These are phyloP conservation scores for Ammopiptanthus mongolicus DNA, from an alignment of 306 rosid genomes.

Conservation along the genomic window DNA sequence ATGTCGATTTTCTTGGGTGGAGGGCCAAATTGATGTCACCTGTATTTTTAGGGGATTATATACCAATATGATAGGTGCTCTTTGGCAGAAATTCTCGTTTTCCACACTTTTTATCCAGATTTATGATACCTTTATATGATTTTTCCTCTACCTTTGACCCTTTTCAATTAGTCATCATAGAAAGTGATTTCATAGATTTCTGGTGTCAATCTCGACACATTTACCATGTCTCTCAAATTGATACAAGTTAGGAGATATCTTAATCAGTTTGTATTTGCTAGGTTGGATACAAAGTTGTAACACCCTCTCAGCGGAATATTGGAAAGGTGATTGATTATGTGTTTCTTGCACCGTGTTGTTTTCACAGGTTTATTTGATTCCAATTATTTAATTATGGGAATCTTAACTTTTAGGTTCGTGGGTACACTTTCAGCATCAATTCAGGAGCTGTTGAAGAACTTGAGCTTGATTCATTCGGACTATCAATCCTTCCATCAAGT, in stretches of 20 bases:
- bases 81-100: neutral
- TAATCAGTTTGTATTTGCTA: conserved; percentile 44
- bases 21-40: neutral
- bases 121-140: neutral
- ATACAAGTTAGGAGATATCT: neutral
- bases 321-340: conserved; percentile 57
- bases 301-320: conserved; percentile 70
- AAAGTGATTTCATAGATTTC: neutral
- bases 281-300: conserved; percentile 92
- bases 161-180: neutral
- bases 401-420: conserved; percentile 60
- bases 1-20: neutral
- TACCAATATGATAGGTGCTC: neutral
- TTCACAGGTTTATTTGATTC: neutral
- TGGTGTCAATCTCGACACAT: neutral
- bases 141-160: neutral
- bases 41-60: neutral
- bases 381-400: conserved; percentile 9
- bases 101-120: neutral
- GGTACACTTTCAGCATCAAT: conserved; percentile 78
- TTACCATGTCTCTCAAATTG: neutral
- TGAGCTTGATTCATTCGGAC: conserved; percentile 90
- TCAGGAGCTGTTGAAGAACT: conserved; percentile 84
- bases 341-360: neutral
- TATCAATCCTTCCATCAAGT: conserved; percentile 84